Evolutionary conservation across 768 basidiomycete genomes (phyloP), one percentile per base, ranked within the genome.

Genomic region (Russula griseocarnosa): DNA sequence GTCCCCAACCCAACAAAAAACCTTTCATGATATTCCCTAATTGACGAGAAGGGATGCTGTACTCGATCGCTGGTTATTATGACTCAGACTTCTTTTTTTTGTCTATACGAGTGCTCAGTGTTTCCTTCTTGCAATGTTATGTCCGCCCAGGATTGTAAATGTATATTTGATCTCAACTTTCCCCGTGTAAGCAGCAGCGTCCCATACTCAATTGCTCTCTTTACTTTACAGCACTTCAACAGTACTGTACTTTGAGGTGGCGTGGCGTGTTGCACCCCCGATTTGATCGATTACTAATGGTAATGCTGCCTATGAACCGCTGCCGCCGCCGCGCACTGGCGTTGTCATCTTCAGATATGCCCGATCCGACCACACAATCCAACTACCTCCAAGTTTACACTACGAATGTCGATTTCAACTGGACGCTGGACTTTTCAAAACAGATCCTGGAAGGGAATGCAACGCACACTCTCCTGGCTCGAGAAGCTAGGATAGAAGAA

Each of bases 291-390:
- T 60, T 51, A 42, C 28, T 34, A 26, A 49, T 24, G n/a, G n/a
- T n/a, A n/a, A n/a, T n/a, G n/a, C n/a, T n/a, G 28, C 28, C 28
- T 28, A 28, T 28, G 3, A 28, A 28, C 28, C 28, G 28, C 28
- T 2, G 28, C 28, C 5, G 28, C 3, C 28, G 28, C 28, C 28
- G 28, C n/a, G n/a, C n/a, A n/a, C n/a, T n/a, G n/a, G n/a, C n/a
- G 28, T 28, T 28, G 24, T 49, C 47, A 16, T 26, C 24, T 49
- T 24, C 24, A 46, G 50, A 36, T 24, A 70, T 70, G 54, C 65
- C 54, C 22, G 88, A 92, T 71, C 86, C 86, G 22, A 85, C 90
- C 0, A 87, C 88, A 0, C 88, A 93, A 70, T 82, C 92, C 26
- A 97, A 97, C 76, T 92, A 90, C 74, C 73, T 76, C 5, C 76